A percentile compares a stretch with the other conserved stretches of the same genome.
phyloP scores from a whole-genome alignment of 495 filamentous ascomycete genomes.

The Podospora fimiseda region DNA sequence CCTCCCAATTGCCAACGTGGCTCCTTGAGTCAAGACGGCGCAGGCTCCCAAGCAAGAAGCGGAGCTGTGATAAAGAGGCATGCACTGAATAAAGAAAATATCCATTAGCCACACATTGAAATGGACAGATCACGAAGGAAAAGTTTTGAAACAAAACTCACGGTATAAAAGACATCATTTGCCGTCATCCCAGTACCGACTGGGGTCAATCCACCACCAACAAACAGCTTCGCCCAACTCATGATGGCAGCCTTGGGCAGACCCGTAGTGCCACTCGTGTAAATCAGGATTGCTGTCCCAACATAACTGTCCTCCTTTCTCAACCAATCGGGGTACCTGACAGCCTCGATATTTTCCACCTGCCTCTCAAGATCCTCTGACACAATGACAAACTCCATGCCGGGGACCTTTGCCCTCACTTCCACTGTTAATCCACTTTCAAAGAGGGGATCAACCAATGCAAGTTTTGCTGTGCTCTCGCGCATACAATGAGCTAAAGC shows the following conservation, averaged over 20 bases:
- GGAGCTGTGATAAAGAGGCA: slow-evolving; percentile 91
- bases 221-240: slow-evolving; percentile 61
- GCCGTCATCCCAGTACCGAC: slow-evolving; percentile 48
- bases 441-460: slow-evolving; percentile 76
- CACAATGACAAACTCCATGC: slow-evolving; percentile 54
- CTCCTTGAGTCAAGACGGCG: slow-evolving; percentile 48
- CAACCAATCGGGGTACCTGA: slow-evolving; percentile 55
- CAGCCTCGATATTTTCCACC: slow-evolving; percentile 42
- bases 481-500: slow-evolving; percentile 46
- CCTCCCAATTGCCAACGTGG: slow-evolving; percentile 65
- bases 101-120: background rate
- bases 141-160: slow-evolving; percentile 25
- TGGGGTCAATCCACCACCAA: slow-evolving; percentile 46
- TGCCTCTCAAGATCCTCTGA: slow-evolving; percentile 53
- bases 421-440: slow-evolving; percentile 35
- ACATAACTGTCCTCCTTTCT: slow-evolving; percentile 46
- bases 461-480: slow-evolving; percentile 76
- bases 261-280: slow-evolving; percentile 83
- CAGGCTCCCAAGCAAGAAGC: slow-evolving; percentile 64
- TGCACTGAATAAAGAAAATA: slow-evolving; percentile 60
- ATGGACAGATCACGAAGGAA: background rate
- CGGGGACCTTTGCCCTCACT: slow-evolving; percentile 31
- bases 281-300: slow-evolving; percentile 71
- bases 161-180: slow-evolving; percentile 73
- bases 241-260: slow-evolving; percentile 87